Conservation (phyloP, 2,329 filamentous ascomycete genomes). For the Nemania abortiva region DNA sequence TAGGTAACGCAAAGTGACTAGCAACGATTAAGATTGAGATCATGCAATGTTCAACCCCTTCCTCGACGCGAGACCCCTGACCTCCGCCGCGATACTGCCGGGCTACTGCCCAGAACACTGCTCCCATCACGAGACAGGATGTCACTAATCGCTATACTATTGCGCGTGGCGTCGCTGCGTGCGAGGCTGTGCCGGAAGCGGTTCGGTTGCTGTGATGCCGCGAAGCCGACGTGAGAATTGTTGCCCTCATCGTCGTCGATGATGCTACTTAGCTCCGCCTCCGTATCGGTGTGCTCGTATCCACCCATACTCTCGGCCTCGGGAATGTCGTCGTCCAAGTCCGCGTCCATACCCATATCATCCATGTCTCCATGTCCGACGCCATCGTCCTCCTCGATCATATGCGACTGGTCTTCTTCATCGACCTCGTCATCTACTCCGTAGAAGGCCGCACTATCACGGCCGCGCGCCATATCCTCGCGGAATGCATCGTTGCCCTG, state of each 20-base stretch:
- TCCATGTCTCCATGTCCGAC: constrained; percentile 49
- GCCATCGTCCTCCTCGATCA: constrained; percentile 72
- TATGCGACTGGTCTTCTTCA: constrained; percentile 67
- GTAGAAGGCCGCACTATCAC: constrained; percentile 63
- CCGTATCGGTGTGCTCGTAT: constrained; percentile 84
- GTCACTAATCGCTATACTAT: constrained; percentile 69
- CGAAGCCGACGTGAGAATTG: constrained; percentile 23
- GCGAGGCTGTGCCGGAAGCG: constrained; percentile 55
- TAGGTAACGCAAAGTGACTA: constrained; percentile 30
- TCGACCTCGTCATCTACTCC: constrained; percentile 66
- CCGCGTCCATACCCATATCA: constrained; percentile 72
- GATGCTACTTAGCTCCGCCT: constrained; percentile 70
- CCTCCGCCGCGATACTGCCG: constrained; percentile 57
- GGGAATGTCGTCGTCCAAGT: constrained; percentile 78
- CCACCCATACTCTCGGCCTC: constrained; percentile 69
- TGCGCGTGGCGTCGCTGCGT: constrained; percentile 57
- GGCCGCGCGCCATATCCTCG: constrained; percentile 66
- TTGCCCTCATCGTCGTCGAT: constrained; percentile 53
- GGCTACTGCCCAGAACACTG: constrained; percentile 68
- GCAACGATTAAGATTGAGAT: not conserved
- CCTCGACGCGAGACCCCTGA: constrained; percentile 41
- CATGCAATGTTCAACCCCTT: constrained; percentile 30
- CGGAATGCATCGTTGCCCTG: constrained; percentile 73
- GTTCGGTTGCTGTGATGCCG: constrained; percentile 38
- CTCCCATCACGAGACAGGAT: constrained; percentile 69